phyloP scores from a whole-genome alignment of 352 stramenopile genomes.

The Saprolegnia parasitica region DNA sequence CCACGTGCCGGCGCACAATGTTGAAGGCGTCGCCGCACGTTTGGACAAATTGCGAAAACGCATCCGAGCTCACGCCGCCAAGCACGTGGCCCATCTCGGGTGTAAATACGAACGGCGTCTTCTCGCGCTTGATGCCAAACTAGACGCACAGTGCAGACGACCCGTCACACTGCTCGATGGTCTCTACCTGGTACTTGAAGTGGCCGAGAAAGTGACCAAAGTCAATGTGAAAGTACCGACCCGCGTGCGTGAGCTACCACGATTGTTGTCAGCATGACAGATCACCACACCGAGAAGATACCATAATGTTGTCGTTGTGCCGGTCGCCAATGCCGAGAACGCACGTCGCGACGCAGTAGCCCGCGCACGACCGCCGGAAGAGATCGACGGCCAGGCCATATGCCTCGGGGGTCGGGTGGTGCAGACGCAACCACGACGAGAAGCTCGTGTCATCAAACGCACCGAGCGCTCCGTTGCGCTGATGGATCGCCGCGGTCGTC shows the following conservation, averaged over 20 bases:
- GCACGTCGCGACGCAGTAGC: conserved; percentile 92
- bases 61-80: too few relatives aligned
- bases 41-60: too few relatives aligned
- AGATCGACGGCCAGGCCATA: conserved; percentile 69
- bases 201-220: conserved; percentile 85
- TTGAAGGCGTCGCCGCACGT: conserved; percentile 24
- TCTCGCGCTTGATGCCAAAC: conserved; percentile 77
- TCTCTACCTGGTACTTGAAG: conserved; percentile 82
- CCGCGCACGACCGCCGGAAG: conserved; percentile 83
- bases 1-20: conserved; percentile 20
- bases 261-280: neutral
- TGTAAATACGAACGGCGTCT: conserved; percentile 84
- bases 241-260: conserved; percentile 65
- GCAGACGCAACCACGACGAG: conserved; percentile 76
- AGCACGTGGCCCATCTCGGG: conserved; percentile 83
- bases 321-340: conserved; percentile 92
- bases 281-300: conserved; percentile 32
- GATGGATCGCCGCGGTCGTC: conserved; percentile 90
- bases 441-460: conserved; percentile 84
- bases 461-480: conserved; percentile 66
- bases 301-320: conserved; percentile 96
- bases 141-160: too few relatives aligned
- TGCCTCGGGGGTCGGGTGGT: conserved; percentile 77
- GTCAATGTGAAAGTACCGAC: conserved; percentile 87
- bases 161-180: neutral